These are phyloP conservation scores for Phanerochaete sordida DNA, from an alignment of 768 basidiomycete species.

Conservation along the genomic window DNA sequence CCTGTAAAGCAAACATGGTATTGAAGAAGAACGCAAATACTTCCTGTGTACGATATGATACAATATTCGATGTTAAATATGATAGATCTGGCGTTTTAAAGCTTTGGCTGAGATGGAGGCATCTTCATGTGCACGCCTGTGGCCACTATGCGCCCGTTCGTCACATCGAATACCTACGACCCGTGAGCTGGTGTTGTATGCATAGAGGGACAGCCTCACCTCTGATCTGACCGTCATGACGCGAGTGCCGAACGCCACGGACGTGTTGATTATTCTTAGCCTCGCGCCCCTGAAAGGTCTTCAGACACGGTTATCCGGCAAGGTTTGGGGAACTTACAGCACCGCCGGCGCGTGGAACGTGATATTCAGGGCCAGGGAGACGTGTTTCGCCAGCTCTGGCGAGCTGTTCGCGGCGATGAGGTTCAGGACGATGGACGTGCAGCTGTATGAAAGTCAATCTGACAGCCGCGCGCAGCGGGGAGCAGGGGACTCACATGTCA, in stretches of 20 bases:
- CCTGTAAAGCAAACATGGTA: no score
- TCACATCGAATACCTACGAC: conserved; percentile 1
- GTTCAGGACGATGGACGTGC: neutral
- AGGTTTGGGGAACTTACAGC: neutral
- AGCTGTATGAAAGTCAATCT: neutral
- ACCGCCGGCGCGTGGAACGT: conserved; percentile 5
- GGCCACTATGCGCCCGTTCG: conserved; percentile 13
- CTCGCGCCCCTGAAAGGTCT: neutral
- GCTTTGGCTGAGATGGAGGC: conserved; percentile 14
- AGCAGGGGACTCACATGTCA: conserved; percentile 16
- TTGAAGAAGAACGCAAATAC: neutral
- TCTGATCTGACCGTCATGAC: conserved; percentile 3
- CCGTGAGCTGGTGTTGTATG: neutral
- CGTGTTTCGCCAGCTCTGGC: neutral
- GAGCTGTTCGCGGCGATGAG: neutral
- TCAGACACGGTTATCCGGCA: neutral
- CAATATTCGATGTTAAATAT: neutral
- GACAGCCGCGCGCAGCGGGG: neutral
- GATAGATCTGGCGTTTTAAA: neutral
- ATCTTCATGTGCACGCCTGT: conserved; percentile 19
- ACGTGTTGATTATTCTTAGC: conserved; percentile 2
- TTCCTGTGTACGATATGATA: neutral
- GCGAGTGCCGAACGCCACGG: neutral
- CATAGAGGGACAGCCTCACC: neutral
- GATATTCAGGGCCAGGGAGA: neutral